phyloP scores from a whole-genome alignment of 2,329 filamentous ascomycete genomes.

The Pseudogymnoascus sp. region DNA sequence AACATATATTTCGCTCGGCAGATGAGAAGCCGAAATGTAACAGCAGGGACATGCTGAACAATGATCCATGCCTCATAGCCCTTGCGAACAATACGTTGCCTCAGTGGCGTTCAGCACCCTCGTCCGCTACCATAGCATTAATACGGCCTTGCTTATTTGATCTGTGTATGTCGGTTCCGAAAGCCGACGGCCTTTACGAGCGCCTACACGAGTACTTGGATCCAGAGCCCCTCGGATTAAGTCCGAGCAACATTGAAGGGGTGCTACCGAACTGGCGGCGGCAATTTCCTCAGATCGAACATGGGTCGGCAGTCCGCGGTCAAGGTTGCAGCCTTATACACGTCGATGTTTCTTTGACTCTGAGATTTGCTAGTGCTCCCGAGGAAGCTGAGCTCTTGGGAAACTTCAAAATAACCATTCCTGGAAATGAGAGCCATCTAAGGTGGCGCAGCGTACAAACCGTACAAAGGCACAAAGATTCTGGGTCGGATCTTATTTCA shows the following conservation, averaged over 20 bases:
- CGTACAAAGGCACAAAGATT: constrained; percentile 47
- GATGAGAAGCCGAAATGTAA: constrained; percentile 46
- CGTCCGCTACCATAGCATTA: constrained; percentile 27
- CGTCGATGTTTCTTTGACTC: constrained; percentile 52
- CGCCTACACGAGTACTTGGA: constrained; percentile 22
- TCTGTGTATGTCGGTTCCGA: constrained; percentile 49
- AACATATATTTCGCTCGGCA: constrained; percentile 36
- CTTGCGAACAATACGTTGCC: constrained; percentile 45
- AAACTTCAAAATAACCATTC: constrained; percentile 50
- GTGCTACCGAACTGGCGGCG: constrained; percentile 49
- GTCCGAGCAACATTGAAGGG: constrained; percentile 25
- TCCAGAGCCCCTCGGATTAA: neutral
- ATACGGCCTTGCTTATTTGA: constrained; percentile 27
- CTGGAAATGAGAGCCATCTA: constrained; percentile 37
- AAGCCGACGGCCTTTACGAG: constrained; percentile 47
- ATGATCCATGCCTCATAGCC: constrained; percentile 54
- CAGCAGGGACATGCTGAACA: constrained; percentile 51
- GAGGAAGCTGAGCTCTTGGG: constrained; percentile 51
- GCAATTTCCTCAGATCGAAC: constrained; percentile 47
- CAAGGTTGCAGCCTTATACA: constrained; percentile 52
- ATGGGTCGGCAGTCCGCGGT: constrained; percentile 39
- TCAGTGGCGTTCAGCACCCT: constrained; percentile 49
- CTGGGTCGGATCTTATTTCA: constrained; percentile 30
- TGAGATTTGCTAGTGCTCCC: constrained; percentile 50
- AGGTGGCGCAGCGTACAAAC: constrained; percentile 53